Evolutionary conservation across 306 rosid species (phyloP).

Genomic region (Purshia tridentata): DNA sequence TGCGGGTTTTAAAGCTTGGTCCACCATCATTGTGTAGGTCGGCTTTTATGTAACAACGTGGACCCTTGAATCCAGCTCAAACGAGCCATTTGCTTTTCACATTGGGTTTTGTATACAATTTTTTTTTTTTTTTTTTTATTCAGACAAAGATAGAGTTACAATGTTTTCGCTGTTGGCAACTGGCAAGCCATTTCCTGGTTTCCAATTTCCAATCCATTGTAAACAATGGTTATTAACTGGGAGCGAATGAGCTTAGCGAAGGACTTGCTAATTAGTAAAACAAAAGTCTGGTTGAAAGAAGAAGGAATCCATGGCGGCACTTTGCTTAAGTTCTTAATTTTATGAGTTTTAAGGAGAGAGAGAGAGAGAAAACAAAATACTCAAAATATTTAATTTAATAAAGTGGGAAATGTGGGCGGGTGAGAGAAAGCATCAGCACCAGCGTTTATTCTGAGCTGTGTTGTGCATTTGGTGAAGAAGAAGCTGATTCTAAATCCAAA

Average conservation of each 20-base stretch:
- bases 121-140: too few relatives aligned
- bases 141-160: too few relatives aligned
- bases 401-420: not conserved
- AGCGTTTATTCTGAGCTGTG: too few relatives aligned
- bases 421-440: not conserved
- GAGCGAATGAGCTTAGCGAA: not conserved
- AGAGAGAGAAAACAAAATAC: not conserved
- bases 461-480: not conserved
- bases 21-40: too few relatives aligned
- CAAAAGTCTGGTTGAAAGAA: not conserved
- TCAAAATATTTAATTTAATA: too few relatives aligned
- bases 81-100: not conserved
- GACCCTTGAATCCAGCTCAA: not conserved
- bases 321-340: not conserved
- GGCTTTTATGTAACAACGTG: not conserved
- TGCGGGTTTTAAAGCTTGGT: too few relatives aligned
- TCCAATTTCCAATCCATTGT: not conserved
- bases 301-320: not conserved
- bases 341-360: not conserved
- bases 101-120: not conserved
- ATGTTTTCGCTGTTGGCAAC: too few relatives aligned
- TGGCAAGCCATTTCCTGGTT: not conserved
- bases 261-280: not conserved
- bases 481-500: not conserved
- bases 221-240: not conserved